phyloP scores from a whole-genome alignment of 305 asterid species.

The Fraxinus greggii region DNA sequence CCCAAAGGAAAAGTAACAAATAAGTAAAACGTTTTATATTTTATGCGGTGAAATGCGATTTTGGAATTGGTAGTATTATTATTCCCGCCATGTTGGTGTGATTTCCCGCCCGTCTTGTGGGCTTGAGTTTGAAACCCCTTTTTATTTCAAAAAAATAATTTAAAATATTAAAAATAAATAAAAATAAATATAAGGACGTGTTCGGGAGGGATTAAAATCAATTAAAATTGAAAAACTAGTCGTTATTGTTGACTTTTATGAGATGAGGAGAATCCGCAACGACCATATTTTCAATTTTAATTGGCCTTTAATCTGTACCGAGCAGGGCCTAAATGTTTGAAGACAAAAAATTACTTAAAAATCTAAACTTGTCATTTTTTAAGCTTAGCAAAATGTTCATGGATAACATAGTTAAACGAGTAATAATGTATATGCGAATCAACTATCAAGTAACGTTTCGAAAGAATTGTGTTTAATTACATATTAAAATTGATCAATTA shows the following conservation, averaged over 20 bases:
- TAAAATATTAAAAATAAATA: neutral
- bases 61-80: neutral
- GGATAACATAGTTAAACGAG: neutral
- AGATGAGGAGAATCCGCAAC: too few species aligned
- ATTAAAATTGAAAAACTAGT: too few species aligned
- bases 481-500: too few species aligned
- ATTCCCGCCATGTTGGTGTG: constrained; percentile 35
- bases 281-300: too few species aligned
- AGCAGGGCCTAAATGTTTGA: too few species aligned
- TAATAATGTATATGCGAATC: neutral
- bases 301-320: too few species aligned
- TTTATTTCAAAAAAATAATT: neutral
- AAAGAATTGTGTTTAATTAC: too few species aligned
- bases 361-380: too few species aligned
- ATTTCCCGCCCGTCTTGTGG: constrained; percentile 32
- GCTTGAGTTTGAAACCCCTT: neutral
- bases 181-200: too few species aligned
- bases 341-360: neutral
- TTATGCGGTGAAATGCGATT: neutral
- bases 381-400: neutral
- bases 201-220: too few species aligned
- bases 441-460: neutral
- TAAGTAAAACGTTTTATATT: neutral
- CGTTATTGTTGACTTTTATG: too few species aligned
- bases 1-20: neutral